Evolutionary conservation across 306 rosid species (phyloP).

Genomic region (Quercus agrifolia): DNA sequence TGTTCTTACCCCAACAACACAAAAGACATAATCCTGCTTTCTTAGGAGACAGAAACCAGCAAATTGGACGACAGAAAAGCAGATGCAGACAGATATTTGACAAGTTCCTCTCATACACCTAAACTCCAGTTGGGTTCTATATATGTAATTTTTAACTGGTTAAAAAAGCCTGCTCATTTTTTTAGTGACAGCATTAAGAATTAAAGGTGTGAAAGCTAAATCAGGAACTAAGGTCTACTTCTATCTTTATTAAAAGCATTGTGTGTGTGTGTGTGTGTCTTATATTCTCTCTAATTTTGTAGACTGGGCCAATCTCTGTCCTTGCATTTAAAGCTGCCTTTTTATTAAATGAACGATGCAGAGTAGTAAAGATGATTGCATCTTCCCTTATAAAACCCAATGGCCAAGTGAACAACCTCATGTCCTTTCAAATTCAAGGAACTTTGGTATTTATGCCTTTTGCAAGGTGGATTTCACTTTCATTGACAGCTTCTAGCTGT

Average conservation of each 20-base stretch:
- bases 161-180: slow-evolving; percentile 21
- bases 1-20: slow-evolving; percentile 25
- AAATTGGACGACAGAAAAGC: slow-evolving; percentile 29
- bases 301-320: slow-evolving; percentile 34
- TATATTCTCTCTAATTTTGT: slow-evolving; percentile 48
- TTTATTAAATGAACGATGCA: slow-evolving; percentile 49
- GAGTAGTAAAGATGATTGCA: slow-evolving; percentile 56
- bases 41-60: slow-evolving; percentile 29
- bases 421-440: slow-evolving; percentile 71
- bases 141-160: slow-evolving; percentile 18
- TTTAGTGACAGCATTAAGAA: slow-evolving; percentile 30
- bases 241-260: slow-evolving; percentile 29
- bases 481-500: slow-evolving; percentile 74
- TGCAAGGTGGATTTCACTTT: slow-evolving; percentile 49
- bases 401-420: slow-evolving; percentile 44
- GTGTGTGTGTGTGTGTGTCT: slow-evolving; percentile 10
- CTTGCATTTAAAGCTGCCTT: slow-evolving; percentile 47
- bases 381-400: slow-evolving; percentile 35
- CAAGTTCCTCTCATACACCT: not conserved
- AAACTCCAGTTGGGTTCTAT: slow-evolving; percentile 36
- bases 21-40: slow-evolving; percentile 24
- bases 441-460: slow-evolving; percentile 38
- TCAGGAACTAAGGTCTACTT: slow-evolving; percentile 40
- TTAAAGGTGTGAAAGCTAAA: slow-evolving; percentile 41
- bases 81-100: slow-evolving; percentile 12